Percentiles rank a stretch among this genome's conserved stretches.
These are phyloP conservation scores for Fusarium sp. DNA, from an alignment of 2,329 filamentous ascomycete genomes.

Conservation along the genomic window DNA sequence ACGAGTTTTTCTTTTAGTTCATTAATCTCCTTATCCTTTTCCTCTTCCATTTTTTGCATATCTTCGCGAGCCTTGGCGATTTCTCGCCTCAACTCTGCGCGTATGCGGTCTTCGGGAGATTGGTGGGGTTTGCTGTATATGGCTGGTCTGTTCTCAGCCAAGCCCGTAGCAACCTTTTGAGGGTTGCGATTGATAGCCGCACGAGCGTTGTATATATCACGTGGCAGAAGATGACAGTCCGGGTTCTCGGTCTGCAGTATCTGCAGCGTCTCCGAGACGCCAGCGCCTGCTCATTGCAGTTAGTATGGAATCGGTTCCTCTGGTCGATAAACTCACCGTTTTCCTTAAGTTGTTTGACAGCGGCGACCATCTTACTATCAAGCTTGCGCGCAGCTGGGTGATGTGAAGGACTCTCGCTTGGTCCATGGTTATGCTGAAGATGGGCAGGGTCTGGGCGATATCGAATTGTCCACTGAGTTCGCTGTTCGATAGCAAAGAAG, in stretches of 20 bases:
- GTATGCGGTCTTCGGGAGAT: slow-evolving; percentile 71
- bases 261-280: slow-evolving; percentile 73
- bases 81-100: slow-evolving; percentile 70
- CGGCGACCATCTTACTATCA: slow-evolving; percentile 74
- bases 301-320: slow-evolving; percentile 39
- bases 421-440: slow-evolving; percentile 71
- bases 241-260: slow-evolving; percentile 73
- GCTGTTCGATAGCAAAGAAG: slow-evolving; percentile 76
- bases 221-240: slow-evolving; percentile 69
- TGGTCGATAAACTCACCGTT: slow-evolving; percentile 61
- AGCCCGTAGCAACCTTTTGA: slow-evolving; percentile 67
- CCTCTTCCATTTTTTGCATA: slow-evolving; percentile 64
- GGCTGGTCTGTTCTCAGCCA: slow-evolving; percentile 70
- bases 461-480: slow-evolving; percentile 73
- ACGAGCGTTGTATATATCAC: slow-evolving; percentile 75
- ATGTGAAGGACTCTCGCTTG: slow-evolving; percentile 73
- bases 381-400: slow-evolving; percentile 74
- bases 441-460: slow-evolving; percentile 70
- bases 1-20: slow-evolving; percentile 68
- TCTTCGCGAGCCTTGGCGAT: slow-evolving; percentile 69
- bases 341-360: slow-evolving; percentile 73
- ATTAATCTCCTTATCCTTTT: slow-evolving; percentile 68
- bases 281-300: slow-evolving; percentile 64
- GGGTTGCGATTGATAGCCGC: slow-evolving; percentile 75
- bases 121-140: slow-evolving; percentile 75